Evolutionary conservation across 352 stramenopile genomes (phyloP).

Genomic region (Phytophthora pistaciae): DNA sequence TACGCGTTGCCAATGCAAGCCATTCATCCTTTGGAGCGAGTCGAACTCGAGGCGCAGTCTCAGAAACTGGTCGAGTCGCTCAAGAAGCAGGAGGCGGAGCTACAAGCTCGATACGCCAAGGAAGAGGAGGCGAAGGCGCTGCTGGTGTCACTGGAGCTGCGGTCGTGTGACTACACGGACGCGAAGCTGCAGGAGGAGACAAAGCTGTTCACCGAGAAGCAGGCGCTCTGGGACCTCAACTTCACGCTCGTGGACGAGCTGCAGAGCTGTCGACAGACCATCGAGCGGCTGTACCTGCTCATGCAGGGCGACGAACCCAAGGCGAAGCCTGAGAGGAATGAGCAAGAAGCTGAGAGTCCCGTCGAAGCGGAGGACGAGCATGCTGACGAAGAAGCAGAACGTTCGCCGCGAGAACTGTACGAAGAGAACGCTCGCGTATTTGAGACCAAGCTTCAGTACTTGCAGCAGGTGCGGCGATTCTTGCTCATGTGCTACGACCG

Average conservation of each 20-base stretch:
- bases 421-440: slow-evolving; percentile 55
- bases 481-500: slow-evolving; percentile 73
- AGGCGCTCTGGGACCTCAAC: slow-evolving; percentile 67
- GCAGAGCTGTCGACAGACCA: slow-evolving; percentile 39
- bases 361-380: too few relatives aligned
- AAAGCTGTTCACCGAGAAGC: slow-evolving; percentile 68
- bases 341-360: too few relatives aligned
- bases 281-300: slow-evolving; percentile 52
- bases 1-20: slow-evolving; percentile 59
- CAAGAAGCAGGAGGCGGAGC: slow-evolving; percentile 25
- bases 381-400: slow-evolving; percentile 3
- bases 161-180: slow-evolving; percentile 52
- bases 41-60: slow-evolving; percentile 50
- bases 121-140: slow-evolving; percentile 52
- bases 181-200: slow-evolving; percentile 64
- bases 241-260: slow-evolving; percentile 54
- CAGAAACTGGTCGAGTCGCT: slow-evolving; percentile 29
- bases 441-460: slow-evolving; percentile 54
- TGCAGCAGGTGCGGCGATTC: slow-evolving; percentile 64
- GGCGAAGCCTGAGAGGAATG: not conserved
- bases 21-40: slow-evolving; percentile 55
- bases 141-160: slow-evolving; percentile 57
- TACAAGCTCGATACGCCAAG: slow-evolving; percentile 37
- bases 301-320: slow-evolving; percentile 26
- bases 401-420: slow-evolving; percentile 31